Base-by-base conservation (phyloP, 1,284 basidiomycete species). In the Exobasidium rhododendri region DNA sequence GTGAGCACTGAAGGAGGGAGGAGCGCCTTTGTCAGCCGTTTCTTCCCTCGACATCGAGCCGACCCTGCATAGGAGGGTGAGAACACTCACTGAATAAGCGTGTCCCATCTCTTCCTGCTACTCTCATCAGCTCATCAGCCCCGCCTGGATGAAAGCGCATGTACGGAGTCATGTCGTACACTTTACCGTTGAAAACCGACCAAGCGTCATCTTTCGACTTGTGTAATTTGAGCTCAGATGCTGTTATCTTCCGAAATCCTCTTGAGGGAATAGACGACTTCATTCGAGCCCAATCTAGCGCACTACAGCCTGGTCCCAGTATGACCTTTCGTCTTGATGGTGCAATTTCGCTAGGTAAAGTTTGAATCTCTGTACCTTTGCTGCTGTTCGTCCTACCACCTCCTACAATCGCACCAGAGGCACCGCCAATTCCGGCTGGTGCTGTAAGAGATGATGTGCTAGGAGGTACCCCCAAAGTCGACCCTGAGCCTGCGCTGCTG, bases 81-180 rank as follows among this genome's bases (percentile, higher is more conserved):
- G 22, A 4, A n/a, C 24, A 56, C 84, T 76, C 80, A 94, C 93
- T 90, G 75, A 98, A 97, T 24, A 98, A 83, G 75, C 92, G 89
- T 0, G 92, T 92, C 13, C 94, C 94, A 77, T 98, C 96, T 62
- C 92, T 83, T 0, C 96, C 94, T 4, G 94, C 94, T 14, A 90
- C 89, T n/a, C 94, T 86, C 91, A 98, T 90, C 45, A 98, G 83
- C 77, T 97, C 92, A 70, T 88, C 88, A 81, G 89, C 91, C 5
- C 94, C 96, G 11, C 94, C 94, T 0, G 94, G 94, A 78, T 98
- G 96, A 74, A 89, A 98, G 0, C 87, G 83, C 4, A 97, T 81
- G 80, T 97, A 98, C 0, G 90, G 86, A 1, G 93, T 94, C 53
- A 98, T 90, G 80, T 98, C 97, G 83, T 98, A 98, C 24, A 98